A percentile compares a stretch with the other conserved stretches of the same genome.
These are phyloP conservation scores for Gossypium bickii DNA, from an alignment of 345 rosid genomes.

Conservation along the genomic window DNA sequence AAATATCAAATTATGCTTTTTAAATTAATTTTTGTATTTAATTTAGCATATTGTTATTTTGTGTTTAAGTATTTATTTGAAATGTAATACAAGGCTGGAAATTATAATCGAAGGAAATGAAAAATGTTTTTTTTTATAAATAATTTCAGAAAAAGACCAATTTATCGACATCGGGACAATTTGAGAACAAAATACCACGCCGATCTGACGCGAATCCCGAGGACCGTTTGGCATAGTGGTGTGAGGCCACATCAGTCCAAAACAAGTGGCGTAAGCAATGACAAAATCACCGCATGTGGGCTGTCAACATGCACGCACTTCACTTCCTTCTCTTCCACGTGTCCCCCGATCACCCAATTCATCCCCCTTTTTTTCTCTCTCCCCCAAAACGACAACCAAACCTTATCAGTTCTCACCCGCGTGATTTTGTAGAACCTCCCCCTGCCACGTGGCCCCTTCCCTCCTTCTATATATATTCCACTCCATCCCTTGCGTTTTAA, in stretches of 20 bases:
- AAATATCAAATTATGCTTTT: too few species aligned
- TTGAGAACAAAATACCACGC: neutral
- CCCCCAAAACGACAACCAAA: conserved; percentile 18
- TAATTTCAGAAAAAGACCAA: too few species aligned
- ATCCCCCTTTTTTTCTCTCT: conserved; percentile 2
- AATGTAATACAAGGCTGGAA: too few species aligned
- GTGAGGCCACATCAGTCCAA: neutral
- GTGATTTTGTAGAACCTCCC: conserved; percentile 40
- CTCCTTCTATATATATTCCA: conserved; percentile 55
- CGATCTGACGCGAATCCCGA: conserved; percentile 29
- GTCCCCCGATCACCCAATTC: conserved; percentile 20
- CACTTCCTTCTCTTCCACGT: conserved; percentile 49
- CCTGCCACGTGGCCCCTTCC: conserved; percentile 33
- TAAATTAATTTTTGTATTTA: too few species aligned
- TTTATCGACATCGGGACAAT: too few species aligned
- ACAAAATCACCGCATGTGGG: conserved; percentile 51
- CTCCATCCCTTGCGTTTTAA: conserved; percentile 32
- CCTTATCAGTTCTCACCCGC: conserved; percentile 31
- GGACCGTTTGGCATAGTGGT: neutral
- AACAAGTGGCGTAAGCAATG: conserved; percentile 67
- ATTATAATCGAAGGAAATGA: too few species aligned
- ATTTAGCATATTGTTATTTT: too few species aligned
- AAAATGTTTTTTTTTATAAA: too few species aligned
- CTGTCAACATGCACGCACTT: conserved; percentile 38
- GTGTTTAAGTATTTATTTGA: too few species aligned